These are phyloP conservation scores for Akanthomyces dipterigenus DNA, from an alignment of 2,329 filamentous ascomycete species.

Conservation along the genomic window DNA sequence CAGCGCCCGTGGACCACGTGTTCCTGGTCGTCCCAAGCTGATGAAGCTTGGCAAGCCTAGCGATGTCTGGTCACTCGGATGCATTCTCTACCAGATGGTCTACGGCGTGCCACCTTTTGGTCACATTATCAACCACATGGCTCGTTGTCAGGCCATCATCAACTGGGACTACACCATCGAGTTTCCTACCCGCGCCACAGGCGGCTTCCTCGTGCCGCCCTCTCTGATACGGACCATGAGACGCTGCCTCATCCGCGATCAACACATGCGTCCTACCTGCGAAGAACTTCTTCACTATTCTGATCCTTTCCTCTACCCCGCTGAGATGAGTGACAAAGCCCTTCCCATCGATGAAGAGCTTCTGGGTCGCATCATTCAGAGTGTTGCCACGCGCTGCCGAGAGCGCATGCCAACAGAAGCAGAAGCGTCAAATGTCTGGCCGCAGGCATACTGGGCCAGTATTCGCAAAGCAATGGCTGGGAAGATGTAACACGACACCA, in stretches of 20 bases:
- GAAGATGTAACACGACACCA: constrained; percentile 19
- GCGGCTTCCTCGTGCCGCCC: constrained; percentile 53
- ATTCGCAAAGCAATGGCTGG: constrained; percentile 44
- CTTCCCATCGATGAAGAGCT: constrained; percentile 58
- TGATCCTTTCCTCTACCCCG: constrained; percentile 59
- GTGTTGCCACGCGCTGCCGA: constrained; percentile 52
- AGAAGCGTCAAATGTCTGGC: constrained; percentile 50
- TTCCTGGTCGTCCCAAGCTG: constrained; percentile 54
- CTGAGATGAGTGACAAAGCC: constrained; percentile 46
- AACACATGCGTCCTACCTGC: constrained; percentile 56
- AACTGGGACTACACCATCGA: constrained; percentile 69
- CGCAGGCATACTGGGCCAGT: constrained; percentile 55
- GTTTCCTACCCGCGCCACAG: constrained; percentile 63
- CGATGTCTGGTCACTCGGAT: constrained; percentile 93
- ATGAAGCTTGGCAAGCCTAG: constrained; percentile 96
- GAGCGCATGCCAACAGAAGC: constrained; percentile 53
- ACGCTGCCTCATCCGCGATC: constrained; percentile 56
- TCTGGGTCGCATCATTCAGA: constrained; percentile 55
- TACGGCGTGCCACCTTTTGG: constrained; percentile 96
- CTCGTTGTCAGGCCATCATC: constrained; percentile 79
- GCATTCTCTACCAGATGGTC: constrained; percentile 96
- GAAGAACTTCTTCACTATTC: constrained; percentile 51
- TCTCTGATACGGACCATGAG: constrained; percentile 55
- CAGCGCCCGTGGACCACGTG: constrained; percentile 43
- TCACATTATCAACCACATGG: constrained; percentile 81